phyloP scores from a whole-genome alignment of 2,329 filamentous ascomycete genomes.

The Cladophialophora exuberans region DNA sequence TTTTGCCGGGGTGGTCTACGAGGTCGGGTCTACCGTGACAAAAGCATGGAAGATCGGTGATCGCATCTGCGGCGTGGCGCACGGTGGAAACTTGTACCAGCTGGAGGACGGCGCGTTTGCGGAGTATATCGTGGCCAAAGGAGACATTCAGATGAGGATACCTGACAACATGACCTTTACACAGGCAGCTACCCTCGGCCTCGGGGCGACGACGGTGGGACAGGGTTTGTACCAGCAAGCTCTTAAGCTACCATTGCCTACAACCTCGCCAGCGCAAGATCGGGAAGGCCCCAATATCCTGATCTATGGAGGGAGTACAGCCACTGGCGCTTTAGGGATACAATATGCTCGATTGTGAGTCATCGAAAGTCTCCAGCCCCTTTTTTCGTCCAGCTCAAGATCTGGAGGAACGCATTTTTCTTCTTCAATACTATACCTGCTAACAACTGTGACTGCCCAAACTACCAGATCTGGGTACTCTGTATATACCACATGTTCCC shows the following conservation, averaged over 20 bases:
- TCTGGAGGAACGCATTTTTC: too few relatives aligned
- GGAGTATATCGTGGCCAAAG: slow-evolving; percentile 37
- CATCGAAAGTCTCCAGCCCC: too few relatives aligned
- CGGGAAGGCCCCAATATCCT: slow-evolving; percentile 29
- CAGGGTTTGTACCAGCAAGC: slow-evolving; percentile 38
- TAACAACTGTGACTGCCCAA: too few relatives aligned
- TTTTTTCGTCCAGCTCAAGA: too few relatives aligned
- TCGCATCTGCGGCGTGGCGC: slow-evolving; percentile 40
- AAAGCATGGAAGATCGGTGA: slow-evolving; percentile 38
- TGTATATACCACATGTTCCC: slow-evolving; percentile 40
- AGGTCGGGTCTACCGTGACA: slow-evolving; percentile 23
- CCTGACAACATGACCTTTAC: slow-evolving; percentile 37
- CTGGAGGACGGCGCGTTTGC: slow-evolving; percentile 40
- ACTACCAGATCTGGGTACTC: slow-evolving; percentile 34
- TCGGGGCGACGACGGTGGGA: slow-evolving; percentile 40
- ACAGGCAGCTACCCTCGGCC: slow-evolving; percentile 37
- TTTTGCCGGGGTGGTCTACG: slow-evolving; percentile 38
- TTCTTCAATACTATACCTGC: too few relatives aligned
- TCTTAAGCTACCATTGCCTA: neutral
- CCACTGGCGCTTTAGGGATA: slow-evolving; percentile 36
- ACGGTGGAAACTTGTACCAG: slow-evolving; percentile 37
- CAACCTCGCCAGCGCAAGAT: too few relatives aligned
- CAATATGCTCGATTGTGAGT: too few relatives aligned
- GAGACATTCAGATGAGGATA: slow-evolving; percentile 36
- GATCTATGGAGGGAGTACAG: slow-evolving; percentile 40